Evolutionary conservation across 164 flowering plant genomes (phyloP).

Genomic region (Kingdonia uniflora): DNA sequence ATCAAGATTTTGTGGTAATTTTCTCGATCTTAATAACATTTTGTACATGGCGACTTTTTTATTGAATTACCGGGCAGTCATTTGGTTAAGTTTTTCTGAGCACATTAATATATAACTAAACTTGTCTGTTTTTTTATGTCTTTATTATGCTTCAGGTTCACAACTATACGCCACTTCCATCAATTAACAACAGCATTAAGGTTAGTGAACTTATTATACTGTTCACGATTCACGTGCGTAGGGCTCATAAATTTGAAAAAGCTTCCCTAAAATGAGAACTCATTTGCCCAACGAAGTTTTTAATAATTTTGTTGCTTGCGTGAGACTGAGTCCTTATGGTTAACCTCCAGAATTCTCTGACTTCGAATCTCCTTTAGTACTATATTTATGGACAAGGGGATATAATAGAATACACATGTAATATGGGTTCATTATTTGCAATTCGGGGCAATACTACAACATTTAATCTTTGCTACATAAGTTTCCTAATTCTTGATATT

Average conservation of each 20-base stretch:
- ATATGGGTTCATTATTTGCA: too few relatives aligned
- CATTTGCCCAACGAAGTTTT: too few relatives aligned
- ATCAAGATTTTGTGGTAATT: constrained; percentile 85
- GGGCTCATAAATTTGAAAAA: too few relatives aligned
- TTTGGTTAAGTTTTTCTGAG: background rate
- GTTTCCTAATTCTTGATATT: background rate
- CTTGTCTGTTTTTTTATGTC: constrained; percentile 4
- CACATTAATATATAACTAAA: background rate
- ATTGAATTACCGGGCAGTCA: background rate
- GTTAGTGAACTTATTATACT: constrained; percentile 24
- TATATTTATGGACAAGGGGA: too few relatives aligned
- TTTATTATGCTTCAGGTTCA: constrained; percentile 48
- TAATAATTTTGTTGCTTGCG: too few relatives aligned
- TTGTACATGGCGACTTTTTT: background rate
- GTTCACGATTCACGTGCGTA: background rate
- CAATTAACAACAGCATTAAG: constrained; percentile 91
- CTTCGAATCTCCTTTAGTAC: too few relatives aligned
- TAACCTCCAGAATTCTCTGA: too few relatives aligned
- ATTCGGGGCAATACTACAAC: too few relatives aligned
- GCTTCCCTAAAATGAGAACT: too few relatives aligned
- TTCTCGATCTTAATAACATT: background rate
- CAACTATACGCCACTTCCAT: constrained; percentile 64
- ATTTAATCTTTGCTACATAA: too few relatives aligned
- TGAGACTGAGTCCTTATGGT: too few relatives aligned
- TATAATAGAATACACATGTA: too few relatives aligned